Evolutionary conservation across 2,329 filamentous ascomycete genomes (phyloP), one percentile per base, ranked within the genome.

Genomic region (Trichoderma atrobrunneum): DNA sequence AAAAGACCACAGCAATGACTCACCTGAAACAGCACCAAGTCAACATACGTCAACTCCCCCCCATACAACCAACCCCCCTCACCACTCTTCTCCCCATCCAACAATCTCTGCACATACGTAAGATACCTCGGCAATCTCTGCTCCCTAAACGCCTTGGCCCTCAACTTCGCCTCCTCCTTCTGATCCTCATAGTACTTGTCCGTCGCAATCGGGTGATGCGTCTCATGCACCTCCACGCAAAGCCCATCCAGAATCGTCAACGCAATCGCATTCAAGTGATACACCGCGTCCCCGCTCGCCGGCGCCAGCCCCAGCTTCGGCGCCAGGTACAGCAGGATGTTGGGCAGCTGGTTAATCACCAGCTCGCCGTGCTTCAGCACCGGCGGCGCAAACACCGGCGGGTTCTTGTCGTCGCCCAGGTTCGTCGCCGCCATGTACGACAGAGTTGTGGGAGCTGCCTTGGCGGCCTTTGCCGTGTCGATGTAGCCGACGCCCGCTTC

Each of bases 11-110:
- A 5, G 7, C 43, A 21, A 54, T n/a, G 18, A 75, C 83, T 73
- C 73, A 91, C 89, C 81, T 94, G 92, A 84, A 91, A 95, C 1
- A 94, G 78, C 2, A 92, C 90, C 63, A 92, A 83, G 78, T 95
- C 93, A 16, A 92, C 93, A 79, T 92, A 93, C 0, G 89, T 92
- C 74, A 95, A 75, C 73, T 83, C 82, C 0, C 84, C 86, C 0
- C 90, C 91, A 60, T 93, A 90, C 0, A 95, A 79, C 85, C 90
- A 93, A 28, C 88, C 88, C 6, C 88, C 83, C 0, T 88, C 87
- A 0, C 85, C 84, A 72, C 85, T 87, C 34, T 87, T 83, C 75
- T 90, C 88, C 21, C 79, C 77, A n/a, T 80, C 77, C 8, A 95
- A 78, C 21, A 91, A 87, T 1, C 90, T 83, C 83, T 94, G 88